phyloP scores from a whole-genome alignment of 2,329 filamentous ascomycete genomes.

The Ophiostoma ips region DNA sequence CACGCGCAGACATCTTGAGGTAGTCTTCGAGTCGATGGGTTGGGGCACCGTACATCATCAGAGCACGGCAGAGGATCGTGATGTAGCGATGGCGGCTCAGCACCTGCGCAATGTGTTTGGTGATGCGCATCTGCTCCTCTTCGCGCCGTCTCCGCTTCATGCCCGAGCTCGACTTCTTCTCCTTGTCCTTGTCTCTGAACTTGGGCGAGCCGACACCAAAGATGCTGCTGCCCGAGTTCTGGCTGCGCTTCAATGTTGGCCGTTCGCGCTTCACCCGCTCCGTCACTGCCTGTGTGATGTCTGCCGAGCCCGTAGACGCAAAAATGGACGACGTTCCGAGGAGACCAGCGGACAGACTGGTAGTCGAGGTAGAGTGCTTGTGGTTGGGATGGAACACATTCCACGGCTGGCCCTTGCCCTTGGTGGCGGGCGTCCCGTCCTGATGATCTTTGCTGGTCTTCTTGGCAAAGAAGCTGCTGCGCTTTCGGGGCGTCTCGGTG shows the following conservation, averaged over 20 bases:
- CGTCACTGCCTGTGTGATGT: slow-evolving; percentile 29
- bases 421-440: neutral
- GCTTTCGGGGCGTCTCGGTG: slow-evolving; percentile 21
- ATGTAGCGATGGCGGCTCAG: slow-evolving; percentile 72
- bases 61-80: slow-evolving; percentile 65
- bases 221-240: slow-evolving; percentile 6
- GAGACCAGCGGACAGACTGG: slow-evolving; percentile 33
- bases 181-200: slow-evolving; percentile 7
- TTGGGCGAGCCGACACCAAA: slow-evolving; percentile 9
- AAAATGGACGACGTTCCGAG: slow-evolving; percentile 41
- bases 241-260: slow-evolving; percentile 13
- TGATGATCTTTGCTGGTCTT: slow-evolving; percentile 17
- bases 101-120: slow-evolving; percentile 49
- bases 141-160: slow-evolving; percentile 12
- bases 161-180: neutral
- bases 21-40: slow-evolving; percentile 88
- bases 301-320: slow-evolving; percentile 30
- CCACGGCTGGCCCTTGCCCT: slow-evolving; percentile 7
- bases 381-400: slow-evolving; percentile 8
- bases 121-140: slow-evolving; percentile 29
- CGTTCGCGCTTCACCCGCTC: slow-evolving; percentile 29
- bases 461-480: slow-evolving; percentile 27
- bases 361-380: slow-evolving; percentile 8
- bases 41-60: slow-evolving; percentile 84
- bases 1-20: slow-evolving; percentile 77